Base-by-base conservation (phyloP, 202 grass and related monocot species). In the Eragrostis tef region DNA sequence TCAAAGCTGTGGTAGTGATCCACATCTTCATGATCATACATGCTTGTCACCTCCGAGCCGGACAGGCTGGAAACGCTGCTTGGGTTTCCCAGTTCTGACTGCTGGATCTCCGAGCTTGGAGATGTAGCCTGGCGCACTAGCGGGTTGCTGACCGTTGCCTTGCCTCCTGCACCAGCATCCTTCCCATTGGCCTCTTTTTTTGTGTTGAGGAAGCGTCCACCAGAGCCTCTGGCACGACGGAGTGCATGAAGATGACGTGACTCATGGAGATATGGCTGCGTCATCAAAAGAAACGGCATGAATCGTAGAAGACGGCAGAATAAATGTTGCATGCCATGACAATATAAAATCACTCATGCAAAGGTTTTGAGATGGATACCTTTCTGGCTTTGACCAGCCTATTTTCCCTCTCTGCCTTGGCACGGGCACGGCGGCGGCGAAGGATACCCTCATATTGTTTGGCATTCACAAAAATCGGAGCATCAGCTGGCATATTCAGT, bases 361-460 rank as follows among this genome's bases (percentile, higher is more conserved):
- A 65, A 42, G 8, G 7, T 42, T 69, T 74, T 84, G 26, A 70
- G 66, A 84, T 8, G 16, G 14, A 24, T 71, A 97, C 94, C 88
- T 97, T 97, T 58, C 94, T 92, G 51, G 10, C 60, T 81, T 81
- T 97, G 60, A 67, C 67, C 79, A 89, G 66, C 71, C 61, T 89
- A 66, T 92, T 89, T 82, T 91, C 79, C 60, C 41, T 91, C 53
- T 85, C 73, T 49, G 87, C 89, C 69, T 94, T 97, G 43, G 91
- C 88, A 48, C 94, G 94, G 47, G 89, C 91, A 53, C 58, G 86
- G 10, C 94, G 94, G 25, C 94, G 91, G 4, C 94, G 89, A 62
- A 97, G 71, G 59, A 97, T 97, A 12, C 73, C 94, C 74, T 94
- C 70, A 75, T 89, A 92, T 77, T 97, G 94, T 64, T 91, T 97